A percentile compares a stretch with the other conserved stretches of the same genome.
These are phyloP conservation scores for Peronospora destructor DNA, from an alignment of 352 stramenopile species.

Conservation along the genomic window DNA sequence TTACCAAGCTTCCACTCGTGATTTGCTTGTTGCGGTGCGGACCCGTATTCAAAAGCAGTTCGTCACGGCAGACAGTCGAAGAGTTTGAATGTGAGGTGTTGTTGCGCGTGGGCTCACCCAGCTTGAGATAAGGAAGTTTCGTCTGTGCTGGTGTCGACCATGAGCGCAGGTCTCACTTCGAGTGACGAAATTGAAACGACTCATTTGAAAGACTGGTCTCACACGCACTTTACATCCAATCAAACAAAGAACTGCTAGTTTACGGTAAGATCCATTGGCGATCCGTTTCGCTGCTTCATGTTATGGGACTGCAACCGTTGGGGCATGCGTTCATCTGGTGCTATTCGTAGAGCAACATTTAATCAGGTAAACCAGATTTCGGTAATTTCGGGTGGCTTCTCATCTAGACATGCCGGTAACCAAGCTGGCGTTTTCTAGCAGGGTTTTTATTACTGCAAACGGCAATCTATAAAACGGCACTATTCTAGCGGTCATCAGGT, in stretches of 20 bases:
- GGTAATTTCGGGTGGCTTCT: not conserved
- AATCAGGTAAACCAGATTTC: slow-evolving; percentile 1
- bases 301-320: slow-evolving; percentile 16
- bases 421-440: slow-evolving; percentile 17
- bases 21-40: slow-evolving; percentile 13
- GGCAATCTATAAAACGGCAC: slow-evolving; percentile 16
- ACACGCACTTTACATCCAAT: slow-evolving; percentile 2
- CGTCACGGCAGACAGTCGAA: slow-evolving; percentile 21
- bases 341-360: slow-evolving; percentile 1
- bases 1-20: slow-evolving; percentile 5
- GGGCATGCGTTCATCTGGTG: not conserved
- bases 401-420: slow-evolving; percentile 19
- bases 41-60: not conserved
- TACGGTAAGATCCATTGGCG: no score
- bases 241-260: not conserved
- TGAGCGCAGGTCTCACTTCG: slow-evolving; percentile 26
- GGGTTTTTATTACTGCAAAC: not conserved
- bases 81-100: slow-evolving; percentile 30
- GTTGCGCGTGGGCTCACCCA: no score
- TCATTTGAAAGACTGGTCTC: slow-evolving; percentile 9
- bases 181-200: slow-evolving; percentile 28
- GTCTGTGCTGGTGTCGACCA: slow-evolving; percentile 13
- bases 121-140: slow-evolving; percentile 34
- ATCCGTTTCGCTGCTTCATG: slow-evolving; percentile 12
- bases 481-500: slow-evolving; percentile 9